phyloP scores from a whole-genome alignment of 257 asterid species.

The Nicotiana knightiana region DNA sequence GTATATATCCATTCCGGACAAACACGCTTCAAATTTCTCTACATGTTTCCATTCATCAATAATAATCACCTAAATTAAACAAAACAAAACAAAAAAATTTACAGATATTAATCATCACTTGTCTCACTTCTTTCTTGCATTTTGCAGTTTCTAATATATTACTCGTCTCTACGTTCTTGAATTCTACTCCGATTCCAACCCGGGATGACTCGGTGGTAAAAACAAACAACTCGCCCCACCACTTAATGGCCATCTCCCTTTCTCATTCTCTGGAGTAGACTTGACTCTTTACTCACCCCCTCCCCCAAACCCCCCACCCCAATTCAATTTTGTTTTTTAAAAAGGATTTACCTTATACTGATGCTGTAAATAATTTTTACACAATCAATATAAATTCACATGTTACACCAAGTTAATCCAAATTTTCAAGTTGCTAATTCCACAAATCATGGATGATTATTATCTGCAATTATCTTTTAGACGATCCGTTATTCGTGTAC shows the following conservation, averaged over 20 bases:
- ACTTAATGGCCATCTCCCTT: constrained; percentile 52
- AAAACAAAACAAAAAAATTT: not conserved
- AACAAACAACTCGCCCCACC: constrained; percentile 34
- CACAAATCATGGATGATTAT: not conserved
- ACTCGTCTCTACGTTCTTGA: not conserved
- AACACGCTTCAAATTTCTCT: constrained; percentile 15
- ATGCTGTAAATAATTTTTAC: not conserved
- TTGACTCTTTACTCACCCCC: not conserved
- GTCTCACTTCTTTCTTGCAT: not conserved
- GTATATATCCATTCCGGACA: not conserved
- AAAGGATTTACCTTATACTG: not conserved
- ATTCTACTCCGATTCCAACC: constrained; percentile 24
- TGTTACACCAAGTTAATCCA: not conserved
- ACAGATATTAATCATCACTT: not conserved
- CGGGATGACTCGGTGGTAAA: constrained; percentile 60
- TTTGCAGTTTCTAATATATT: not conserved
- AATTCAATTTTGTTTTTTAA: not conserved
- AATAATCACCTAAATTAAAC: not conserved
- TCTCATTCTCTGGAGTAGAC: constrained; percentile 1
- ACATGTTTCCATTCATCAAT: constrained; percentile 24
- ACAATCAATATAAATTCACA: not conserved
- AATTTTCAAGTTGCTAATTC: not conserved
- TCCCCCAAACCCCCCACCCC: no score
- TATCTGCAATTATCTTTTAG: not conserved
- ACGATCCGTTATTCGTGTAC: no score